Evolutionary conservation across 1,284 basidiomycete genomes (phyloP).

Genomic region (Pascua sp.): DNA sequence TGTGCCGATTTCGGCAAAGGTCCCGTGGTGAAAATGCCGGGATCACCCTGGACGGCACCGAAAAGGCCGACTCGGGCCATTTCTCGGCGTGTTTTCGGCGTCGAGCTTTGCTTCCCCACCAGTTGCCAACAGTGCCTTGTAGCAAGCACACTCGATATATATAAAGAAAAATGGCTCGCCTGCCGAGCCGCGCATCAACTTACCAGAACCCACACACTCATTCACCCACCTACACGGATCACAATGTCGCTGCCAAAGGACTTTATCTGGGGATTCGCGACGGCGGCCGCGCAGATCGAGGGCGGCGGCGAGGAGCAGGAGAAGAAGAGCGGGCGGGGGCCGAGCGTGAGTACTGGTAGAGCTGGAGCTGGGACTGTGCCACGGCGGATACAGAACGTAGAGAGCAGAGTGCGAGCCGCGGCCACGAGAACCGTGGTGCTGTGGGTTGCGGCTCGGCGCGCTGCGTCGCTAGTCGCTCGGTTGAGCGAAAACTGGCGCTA

Average conservation of each 20-base stretch:
- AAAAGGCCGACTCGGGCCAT: no score
- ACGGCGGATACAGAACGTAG: no score
- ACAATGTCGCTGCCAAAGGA: constrained; percentile 36
- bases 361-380: neutral
- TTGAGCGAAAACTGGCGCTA: constrained; percentile 1
- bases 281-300: constrained; percentile 53
- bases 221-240: constrained; percentile 1
- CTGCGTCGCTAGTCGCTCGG: no score
- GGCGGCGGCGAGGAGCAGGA: constrained; percentile 24
- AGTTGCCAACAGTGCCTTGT: neutral
- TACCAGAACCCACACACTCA: neutral
- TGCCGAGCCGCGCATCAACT: neutral
- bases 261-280: constrained; percentile 71
- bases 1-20: no score
- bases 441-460: no score
- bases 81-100: no score
- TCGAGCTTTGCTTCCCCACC: no score
- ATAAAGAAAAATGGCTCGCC: no score
- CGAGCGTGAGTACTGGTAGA: constrained; percentile 20
- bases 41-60: no score
- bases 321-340: constrained; percentile 26
- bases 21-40: no score
- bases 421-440: no score
- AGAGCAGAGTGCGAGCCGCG: no score
- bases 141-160: neutral